phyloP scores from a whole-genome alignment of 1,139 yeast genomes.

The Pichia sp. region DNA sequence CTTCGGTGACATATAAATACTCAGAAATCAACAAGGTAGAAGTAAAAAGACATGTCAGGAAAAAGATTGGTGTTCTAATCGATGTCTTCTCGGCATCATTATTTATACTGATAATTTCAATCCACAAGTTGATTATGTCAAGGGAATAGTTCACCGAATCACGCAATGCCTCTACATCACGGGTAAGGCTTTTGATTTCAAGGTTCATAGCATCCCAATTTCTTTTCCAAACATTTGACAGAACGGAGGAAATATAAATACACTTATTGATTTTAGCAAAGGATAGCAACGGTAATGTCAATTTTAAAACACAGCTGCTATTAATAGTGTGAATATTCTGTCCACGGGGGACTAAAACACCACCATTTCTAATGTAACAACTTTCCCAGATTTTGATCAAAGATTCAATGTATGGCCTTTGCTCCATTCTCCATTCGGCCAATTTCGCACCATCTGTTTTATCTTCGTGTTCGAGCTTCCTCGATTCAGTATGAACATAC shows the following conservation, averaged over 20 bases:
- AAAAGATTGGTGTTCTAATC: conserved; percentile 68
- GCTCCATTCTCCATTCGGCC: conserved; percentile 58
- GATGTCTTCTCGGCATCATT: conserved; percentile 62
- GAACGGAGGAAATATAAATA: conserved; percentile 52
- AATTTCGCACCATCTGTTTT: conserved; percentile 35
- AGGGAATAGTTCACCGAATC: conserved; percentile 56
- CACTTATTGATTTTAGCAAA: conserved; percentile 62
- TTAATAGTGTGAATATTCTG: conserved; percentile 47
- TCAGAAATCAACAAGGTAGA: conserved; percentile 58
- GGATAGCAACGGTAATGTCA: conserved; percentile 59
- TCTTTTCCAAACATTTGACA: conserved; percentile 53
- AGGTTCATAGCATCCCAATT: conserved; percentile 64
- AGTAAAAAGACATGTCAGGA: conserved; percentile 62
- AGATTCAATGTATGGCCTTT: conserved; percentile 51
- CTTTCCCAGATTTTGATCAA: conserved; percentile 64
- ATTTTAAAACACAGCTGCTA: conserved; percentile 51
- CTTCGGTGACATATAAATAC: conserved; percentile 52
- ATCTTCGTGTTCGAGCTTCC: conserved; percentile 28
- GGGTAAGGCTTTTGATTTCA: conserved; percentile 40
- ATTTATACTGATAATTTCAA: conserved; percentile 57
- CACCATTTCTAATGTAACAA: conserved; percentile 55
- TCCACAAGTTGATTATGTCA: conserved; percentile 63
- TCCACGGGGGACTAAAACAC: conserved; percentile 51
- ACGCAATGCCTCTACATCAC: conserved; percentile 53
- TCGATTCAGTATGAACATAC: conserved; percentile 52